phyloP scores from a whole-genome alignment of 2,329 filamentous ascomycete species.

The Elsinoe australis region DNA sequence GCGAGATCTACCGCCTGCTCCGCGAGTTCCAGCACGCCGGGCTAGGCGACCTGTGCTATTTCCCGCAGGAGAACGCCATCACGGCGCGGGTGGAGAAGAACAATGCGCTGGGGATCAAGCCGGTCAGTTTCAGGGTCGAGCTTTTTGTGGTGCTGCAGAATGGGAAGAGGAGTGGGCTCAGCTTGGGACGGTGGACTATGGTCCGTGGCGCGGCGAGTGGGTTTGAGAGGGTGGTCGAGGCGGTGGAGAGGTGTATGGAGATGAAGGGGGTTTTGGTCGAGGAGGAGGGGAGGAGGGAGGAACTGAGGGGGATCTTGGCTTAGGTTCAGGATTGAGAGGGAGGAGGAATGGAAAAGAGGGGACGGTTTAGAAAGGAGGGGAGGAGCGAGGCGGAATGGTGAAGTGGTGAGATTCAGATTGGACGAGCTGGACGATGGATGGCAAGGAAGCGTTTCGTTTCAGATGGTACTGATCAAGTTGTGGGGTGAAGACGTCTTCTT shows the following conservation, averaged over 20 bases:
- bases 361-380: neutral
- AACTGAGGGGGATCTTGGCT: slow-evolving; percentile 36
- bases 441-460: too few relatives aligned
- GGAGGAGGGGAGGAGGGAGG: slow-evolving; percentile 41
- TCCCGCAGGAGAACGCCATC: slow-evolving; percentile 71
- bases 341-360: neutral
- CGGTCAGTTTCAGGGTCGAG: slow-evolving; percentile 80
- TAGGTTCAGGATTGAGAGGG: neutral
- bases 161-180: slow-evolving; percentile 65
- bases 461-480: neutral
- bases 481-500: too few relatives aligned
- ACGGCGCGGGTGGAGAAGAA: slow-evolving; percentile 66
- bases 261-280: slow-evolving; percentile 59
- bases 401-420: neutral
- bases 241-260: slow-evolving; percentile 61
- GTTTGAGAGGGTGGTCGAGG: slow-evolving; percentile 75
- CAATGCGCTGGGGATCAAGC: slow-evolving; percentile 77
- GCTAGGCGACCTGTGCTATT: slow-evolving; percentile 69
- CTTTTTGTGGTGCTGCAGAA: slow-evolving; percentile 86
- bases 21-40: slow-evolving; percentile 70
- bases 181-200: slow-evolving; percentile 78
- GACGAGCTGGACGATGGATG: neutral
- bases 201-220: slow-evolving; percentile 86
- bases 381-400: neutral
- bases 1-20: slow-evolving; percentile 67